Evolutionary conservation across 1,284 basidiomycete species (phyloP).

Genomic region (Naganishia sp.): DNA sequence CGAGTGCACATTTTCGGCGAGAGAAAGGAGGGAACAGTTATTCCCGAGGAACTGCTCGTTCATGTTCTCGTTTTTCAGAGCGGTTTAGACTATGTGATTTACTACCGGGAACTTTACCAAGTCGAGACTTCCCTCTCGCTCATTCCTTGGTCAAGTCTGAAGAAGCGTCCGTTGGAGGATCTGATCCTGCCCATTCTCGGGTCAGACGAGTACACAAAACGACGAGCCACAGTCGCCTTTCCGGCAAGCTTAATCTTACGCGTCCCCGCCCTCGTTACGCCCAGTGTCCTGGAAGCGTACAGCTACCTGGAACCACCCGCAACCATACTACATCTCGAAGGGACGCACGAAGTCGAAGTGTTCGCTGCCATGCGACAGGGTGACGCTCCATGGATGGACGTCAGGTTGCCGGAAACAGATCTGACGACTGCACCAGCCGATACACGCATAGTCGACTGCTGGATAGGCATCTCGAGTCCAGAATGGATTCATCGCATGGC

Average conservation of each 20-base stretch:
- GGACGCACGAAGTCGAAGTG: conserved; percentile 5
- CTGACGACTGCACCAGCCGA: too few species aligned
- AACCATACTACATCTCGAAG: conserved; percentile 9
- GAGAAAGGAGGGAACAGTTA: neutral
- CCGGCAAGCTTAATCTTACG: conserved; percentile 8
- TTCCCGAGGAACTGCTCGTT: conserved; percentile 7
- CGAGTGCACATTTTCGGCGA: conserved; percentile 12
- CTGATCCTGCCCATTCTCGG: conserved; percentile 7
- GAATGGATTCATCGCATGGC: neutral
- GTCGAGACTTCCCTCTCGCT: neutral
- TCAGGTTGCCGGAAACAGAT: neutral
- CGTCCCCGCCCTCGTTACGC: conserved; percentile 17
- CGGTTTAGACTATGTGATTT: conserved; percentile 5
- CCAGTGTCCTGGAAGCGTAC: conserved; percentile 8
- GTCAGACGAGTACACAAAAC: conserved; percentile 1
- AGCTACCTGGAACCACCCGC: conserved; percentile 15
- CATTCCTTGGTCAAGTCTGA: too few species aligned
- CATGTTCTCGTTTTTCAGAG: conserved; percentile 9
- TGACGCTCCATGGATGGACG: conserved; percentile 2
- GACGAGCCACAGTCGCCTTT: conserved; percentile 11
- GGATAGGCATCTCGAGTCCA: neutral
- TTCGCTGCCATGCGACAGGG: conserved; percentile 16
- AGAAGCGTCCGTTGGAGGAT: neutral
- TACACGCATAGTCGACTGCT: conserved; percentile 5
- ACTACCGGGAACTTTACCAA: neutral